A percentile compares a stretch with the other conserved stretches of the same genome.
Conservation (phyloP, 768 basidiomycete species). For the Podaxis carcinomalis region DNA sequence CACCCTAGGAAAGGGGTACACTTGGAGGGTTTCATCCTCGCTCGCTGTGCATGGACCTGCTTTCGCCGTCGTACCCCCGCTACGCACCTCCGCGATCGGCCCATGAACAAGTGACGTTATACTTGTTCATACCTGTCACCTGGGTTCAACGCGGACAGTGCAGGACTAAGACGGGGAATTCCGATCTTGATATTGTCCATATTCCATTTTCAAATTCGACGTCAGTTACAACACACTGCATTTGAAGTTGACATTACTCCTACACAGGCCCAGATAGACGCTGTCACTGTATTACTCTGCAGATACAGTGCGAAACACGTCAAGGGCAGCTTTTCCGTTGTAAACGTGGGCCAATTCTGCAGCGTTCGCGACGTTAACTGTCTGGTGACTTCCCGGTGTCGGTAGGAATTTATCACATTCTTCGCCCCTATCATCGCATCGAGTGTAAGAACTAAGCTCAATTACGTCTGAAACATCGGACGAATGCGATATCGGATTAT, state of each 20-base stretch:
- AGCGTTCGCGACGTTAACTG: background rate
- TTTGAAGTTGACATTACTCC: too few relatives aligned
- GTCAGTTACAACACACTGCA: background rate
- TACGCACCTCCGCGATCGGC: too few relatives aligned
- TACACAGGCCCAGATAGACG: background rate
- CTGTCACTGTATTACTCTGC: background rate
- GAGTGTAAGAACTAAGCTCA: background rate
- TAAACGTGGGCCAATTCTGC: background rate
- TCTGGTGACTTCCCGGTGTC: background rate
- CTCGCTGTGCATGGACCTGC: too few relatives aligned
- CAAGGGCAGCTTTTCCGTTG: background rate
- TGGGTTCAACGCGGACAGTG: background rate
- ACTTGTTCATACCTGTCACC: background rate
- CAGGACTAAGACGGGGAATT: background rate
- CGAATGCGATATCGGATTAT: background rate
- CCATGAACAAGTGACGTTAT: too few relatives aligned
- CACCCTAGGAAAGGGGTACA: background rate
- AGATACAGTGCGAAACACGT: background rate
- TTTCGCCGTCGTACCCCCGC: too few relatives aligned
- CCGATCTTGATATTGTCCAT: background rate
- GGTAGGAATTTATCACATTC: background rate
- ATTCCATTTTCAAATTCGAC: background rate
- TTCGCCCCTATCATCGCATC: background rate
- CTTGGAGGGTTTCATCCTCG: too few relatives aligned
- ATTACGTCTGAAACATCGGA: background rate